Conservation (phyloP, 352 stramenopile genomes). For the Globisporangium spiculum region DNA sequence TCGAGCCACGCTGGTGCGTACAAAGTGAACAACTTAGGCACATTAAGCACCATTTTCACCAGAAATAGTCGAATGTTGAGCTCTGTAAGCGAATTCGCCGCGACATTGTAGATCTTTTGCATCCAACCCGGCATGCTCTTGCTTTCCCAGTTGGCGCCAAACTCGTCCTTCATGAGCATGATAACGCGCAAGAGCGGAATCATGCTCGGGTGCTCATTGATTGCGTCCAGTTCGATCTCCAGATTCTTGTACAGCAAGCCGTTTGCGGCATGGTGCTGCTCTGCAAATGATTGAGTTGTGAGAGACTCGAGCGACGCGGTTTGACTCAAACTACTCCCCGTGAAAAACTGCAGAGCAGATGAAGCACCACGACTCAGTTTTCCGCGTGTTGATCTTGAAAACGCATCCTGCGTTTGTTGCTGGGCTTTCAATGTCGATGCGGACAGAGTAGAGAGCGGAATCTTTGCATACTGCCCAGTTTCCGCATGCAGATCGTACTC, state of each 20-base stretch:
- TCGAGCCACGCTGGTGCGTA: conserved; percentile 52
- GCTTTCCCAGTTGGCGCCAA: conserved; percentile 46
- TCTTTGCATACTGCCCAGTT: conserved; percentile 46
- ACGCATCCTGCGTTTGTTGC: conserved; percentile 23
- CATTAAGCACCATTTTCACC: conserved; percentile 67
- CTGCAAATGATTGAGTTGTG: conserved; percentile 15
- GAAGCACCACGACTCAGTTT: conserved; percentile 25
- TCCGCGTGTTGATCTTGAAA: not conserved
- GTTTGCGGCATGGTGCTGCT: conserved; percentile 23
- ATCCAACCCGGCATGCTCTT: conserved; percentile 77
- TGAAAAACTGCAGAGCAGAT: conserved; percentile 64
- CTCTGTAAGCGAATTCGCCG: conserved; percentile 31
- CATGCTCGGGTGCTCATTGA: conserved; percentile 81
- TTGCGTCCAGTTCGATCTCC: conserved; percentile 68
- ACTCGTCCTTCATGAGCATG: conserved; percentile 77
- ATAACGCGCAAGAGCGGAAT: conserved; percentile 63
- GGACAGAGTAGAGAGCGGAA: conserved; percentile 56
- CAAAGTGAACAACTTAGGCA: conserved; percentile 48
- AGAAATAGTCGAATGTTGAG: conserved; percentile 74
- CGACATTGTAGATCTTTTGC: conserved; percentile 63
- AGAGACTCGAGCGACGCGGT: conserved; percentile 15
- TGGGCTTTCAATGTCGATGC: conserved; percentile 31
- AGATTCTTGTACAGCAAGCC: conserved; percentile 31
- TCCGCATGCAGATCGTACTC: conserved; percentile 47
- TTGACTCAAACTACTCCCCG: conserved; percentile 70